Evolutionary conservation across 164 flowering plant species (phyloP), one percentile per base, ranked within the genome.

Genomic region (Dillenia suffruticosa): DNA sequence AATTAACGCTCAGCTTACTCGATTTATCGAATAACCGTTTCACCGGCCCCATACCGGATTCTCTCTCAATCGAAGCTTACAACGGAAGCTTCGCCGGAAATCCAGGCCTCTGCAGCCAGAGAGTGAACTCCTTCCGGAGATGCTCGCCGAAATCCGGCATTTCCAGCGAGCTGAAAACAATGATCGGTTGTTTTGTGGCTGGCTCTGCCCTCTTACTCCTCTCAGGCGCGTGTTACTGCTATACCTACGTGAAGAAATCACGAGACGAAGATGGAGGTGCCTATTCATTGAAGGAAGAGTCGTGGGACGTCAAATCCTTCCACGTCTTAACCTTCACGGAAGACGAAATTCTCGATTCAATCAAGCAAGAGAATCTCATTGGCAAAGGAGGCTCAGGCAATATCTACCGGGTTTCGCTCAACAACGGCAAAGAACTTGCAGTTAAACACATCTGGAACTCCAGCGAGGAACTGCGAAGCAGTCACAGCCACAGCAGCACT

Each of bases 341-440:
- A 65, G 82, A 81, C 32, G 89, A 92, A 66, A 83, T 92, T 66
- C 71, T 87, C 51, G 84, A 79, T 61, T 73, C 82, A 10, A 79
- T 92, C 53, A 84, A 81, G 44, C 70, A 71, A 19, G 92, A 89
- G 58, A 92, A 92, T 68, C 47, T 87, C 45, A 83, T 92, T 9
- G 98, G 98, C 3, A 79, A 74, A 62, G 96, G 98, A 2, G 98
- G 98, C 1, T 89, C 91, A 0, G 98, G 98, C 1, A 75, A 77
- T n/a, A 96, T 92, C 7, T 89, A 89, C 71, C 69, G 55, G 51
- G 95, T 83, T 7, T 9, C 11, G 0, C 71, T 86, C 16, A 50
- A 62, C 0, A 76, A 75, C 61, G 93, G 89, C 1, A 71, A 61
- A 53, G 87, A 86, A 14, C 74, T 86, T 9, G 89, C 89, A 0